Evolutionary conservation across 768 basidiomycete genomes (phyloP).

Genomic region (Macrocybe gigantea): DNA sequence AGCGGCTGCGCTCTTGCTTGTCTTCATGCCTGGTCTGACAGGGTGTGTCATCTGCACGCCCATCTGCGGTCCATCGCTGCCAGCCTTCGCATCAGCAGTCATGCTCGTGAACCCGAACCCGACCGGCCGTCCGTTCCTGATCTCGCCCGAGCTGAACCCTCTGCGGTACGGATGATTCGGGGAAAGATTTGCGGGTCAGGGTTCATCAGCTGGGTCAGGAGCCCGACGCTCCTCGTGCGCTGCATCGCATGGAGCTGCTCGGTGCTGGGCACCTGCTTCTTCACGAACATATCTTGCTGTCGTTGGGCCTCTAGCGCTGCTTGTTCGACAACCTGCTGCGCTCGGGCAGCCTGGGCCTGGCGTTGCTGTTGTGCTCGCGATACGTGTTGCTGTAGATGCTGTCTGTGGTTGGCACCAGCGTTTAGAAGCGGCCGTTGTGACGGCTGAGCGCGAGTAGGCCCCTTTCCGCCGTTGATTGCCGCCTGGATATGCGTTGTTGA

Average conservation of each 20-base stretch:
- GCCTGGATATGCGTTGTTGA: too few relatives aligned
- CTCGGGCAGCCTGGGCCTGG: slow-evolving; percentile 15
- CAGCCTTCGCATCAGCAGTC: neutral
- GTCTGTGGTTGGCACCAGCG: slow-evolving; percentile 6
- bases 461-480: too few relatives aligned
- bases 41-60: neutral
- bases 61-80: slow-evolving; percentile 7
- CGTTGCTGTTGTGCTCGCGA: slow-evolving; percentile 16
- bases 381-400: slow-evolving; percentile 7
- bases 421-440: slow-evolving; percentile 8
- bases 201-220: slow-evolving; percentile 66
- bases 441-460: too few relatives aligned
- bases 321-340: slow-evolving; percentile 28
- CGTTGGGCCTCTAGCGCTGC: slow-evolving; percentile 61
- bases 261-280: slow-evolving; percentile 60
- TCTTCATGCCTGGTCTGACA: slow-evolving; percentile 30
- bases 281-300: slow-evolving; percentile 60
- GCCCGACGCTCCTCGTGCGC: slow-evolving; percentile 39
- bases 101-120: slow-evolving; percentile 8
- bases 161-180: slow-evolving; percentile 52
- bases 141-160: slow-evolving; percentile 42
- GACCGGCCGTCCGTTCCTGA: slow-evolving; percentile 22
- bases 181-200: slow-evolving; percentile 59
- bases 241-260: slow-evolving; percentile 39
- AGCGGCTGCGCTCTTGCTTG: slow-evolving; percentile 55